Conservation (phyloP, 2,329 filamentous ascomycete genomes). For the Ophiostoma australiae region DNA sequence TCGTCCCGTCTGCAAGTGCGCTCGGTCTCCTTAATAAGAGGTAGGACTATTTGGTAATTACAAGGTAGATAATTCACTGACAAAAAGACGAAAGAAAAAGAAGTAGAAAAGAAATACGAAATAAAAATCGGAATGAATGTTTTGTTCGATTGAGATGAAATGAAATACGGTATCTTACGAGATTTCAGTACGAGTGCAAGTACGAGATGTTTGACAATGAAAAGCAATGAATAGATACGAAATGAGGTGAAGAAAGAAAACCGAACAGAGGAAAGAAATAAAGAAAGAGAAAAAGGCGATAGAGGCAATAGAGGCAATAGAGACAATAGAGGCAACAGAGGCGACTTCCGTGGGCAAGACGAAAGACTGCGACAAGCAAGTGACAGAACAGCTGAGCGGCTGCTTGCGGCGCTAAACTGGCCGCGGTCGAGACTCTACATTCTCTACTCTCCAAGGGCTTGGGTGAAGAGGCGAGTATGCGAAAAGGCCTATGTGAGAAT, state of each 20-base stretch:
- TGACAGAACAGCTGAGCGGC: background rate
- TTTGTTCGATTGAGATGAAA: background rate
- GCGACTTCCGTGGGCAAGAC: too few species aligned
- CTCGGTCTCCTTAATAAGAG: background rate
- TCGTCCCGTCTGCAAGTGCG: constrained; percentile 7
- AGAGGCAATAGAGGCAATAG: too few species aligned
- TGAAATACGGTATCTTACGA: background rate
- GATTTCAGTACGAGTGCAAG: background rate
- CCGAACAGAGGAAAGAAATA: background rate
- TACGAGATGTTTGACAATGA: background rate
- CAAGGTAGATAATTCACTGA: background rate
- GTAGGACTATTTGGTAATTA: background rate
- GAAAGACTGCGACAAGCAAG: background rate
- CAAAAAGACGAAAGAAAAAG: background rate
- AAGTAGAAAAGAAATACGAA: background rate
- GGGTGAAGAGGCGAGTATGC: background rate
- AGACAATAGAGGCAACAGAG: too few species aligned
- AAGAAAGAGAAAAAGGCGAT: background rate
- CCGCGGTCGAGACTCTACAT: too few species aligned
- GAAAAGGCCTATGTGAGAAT: background rate
- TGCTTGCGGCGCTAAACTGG: constrained; percentile 1
- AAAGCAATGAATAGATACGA: background rate
- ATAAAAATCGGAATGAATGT: background rate
- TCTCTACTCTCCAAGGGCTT: background rate
- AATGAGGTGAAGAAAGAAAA: background rate